A percentile compares a stretch with the other conserved stretches of the same genome.
phyloP scores from a whole-genome alignment of 176 grass and related monocot genomes.

The Musa troglodytarum region DNA sequence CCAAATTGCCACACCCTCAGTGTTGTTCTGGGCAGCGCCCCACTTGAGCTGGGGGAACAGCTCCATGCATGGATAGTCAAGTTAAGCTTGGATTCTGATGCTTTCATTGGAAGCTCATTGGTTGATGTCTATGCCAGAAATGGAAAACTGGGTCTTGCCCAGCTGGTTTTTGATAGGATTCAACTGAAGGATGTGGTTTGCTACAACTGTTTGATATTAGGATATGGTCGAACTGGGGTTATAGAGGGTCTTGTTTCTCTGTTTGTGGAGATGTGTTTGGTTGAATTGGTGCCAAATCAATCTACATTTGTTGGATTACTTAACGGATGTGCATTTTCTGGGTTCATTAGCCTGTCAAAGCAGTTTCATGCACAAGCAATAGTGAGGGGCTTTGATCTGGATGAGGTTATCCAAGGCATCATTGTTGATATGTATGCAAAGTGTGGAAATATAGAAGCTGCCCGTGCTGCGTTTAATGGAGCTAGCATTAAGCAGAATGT shows the following conservation, averaged over 20 bases:
- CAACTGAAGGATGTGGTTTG: slow-evolving; percentile 35
- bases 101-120: slow-evolving; percentile 37
- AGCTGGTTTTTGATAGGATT: slow-evolving; percentile 23
- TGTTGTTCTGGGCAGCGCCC: slow-evolving; percentile 14
- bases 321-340: slow-evolving; percentile 33
- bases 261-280: slow-evolving; percentile 21
- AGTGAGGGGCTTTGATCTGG: slow-evolving; percentile 24
- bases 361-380: slow-evolving; percentile 40
- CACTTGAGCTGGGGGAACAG: slow-evolving; percentile 26
- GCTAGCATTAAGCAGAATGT: slow-evolving; percentile 19
- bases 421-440: slow-evolving; percentile 45
- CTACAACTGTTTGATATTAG: slow-evolving; percentile 39
- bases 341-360: slow-evolving; percentile 27
- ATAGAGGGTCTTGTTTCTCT: slow-evolving; percentile 11
- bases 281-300: slow-evolving; percentile 28
- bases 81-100: slow-evolving; percentile 28
- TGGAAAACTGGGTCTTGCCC: slow-evolving; percentile 11
- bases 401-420: slow-evolving; percentile 29
- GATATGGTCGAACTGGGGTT: slow-evolving; percentile 18
- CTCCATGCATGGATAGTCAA: slow-evolving; percentile 33
- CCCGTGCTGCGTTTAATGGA: slow-evolving; percentile 22
- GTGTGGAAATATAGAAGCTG: slow-evolving; percentile 29
- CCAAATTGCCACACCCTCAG: slow-evolving; percentile 33
- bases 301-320: slow-evolving; percentile 33
- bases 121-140: slow-evolving; percentile 34